These are phyloP conservation scores for Fusarium sp. DNA, from an alignment of 2,329 filamentous ascomycete genomes.

Conservation along the genomic window DNA sequence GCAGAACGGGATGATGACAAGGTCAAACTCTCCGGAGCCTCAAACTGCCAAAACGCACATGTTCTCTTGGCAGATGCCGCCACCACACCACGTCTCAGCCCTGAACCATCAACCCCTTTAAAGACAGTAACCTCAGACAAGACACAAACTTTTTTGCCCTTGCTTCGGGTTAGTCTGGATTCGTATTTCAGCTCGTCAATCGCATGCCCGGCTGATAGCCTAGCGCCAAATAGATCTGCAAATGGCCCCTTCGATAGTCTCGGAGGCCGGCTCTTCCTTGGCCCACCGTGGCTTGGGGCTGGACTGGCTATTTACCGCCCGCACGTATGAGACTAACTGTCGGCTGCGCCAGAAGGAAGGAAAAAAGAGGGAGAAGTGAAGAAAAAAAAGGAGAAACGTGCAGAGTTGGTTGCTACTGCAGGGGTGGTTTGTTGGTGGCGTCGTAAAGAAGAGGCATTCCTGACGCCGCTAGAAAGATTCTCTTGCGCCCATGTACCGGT, in stretches of 20 bases:
- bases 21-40: neutral
- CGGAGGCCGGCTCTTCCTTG: neutral
- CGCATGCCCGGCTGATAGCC: neutral
- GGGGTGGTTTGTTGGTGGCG: neutral
- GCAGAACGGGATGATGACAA: neutral
- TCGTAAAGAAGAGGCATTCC: neutral
- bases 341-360: neutral
- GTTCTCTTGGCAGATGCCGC: neutral
- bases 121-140: neutral
- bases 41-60: neutral
- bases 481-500: neutral
- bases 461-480: neutral
- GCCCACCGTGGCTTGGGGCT: neutral
- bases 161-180: neutral
- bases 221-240: neutral
- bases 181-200: neutral
- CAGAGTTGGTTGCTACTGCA: neutral
- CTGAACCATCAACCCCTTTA: neutral
- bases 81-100: neutral
- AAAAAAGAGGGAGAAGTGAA: neutral
- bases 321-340: neutral
- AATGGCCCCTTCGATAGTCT: neutral
- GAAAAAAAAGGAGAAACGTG: neutral
- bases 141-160: neutral
- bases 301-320: neutral